Evolutionary conservation across 2,329 filamentous ascomycete species (phyloP).

Genomic region (Tetracladium maxilliforme): DNA sequence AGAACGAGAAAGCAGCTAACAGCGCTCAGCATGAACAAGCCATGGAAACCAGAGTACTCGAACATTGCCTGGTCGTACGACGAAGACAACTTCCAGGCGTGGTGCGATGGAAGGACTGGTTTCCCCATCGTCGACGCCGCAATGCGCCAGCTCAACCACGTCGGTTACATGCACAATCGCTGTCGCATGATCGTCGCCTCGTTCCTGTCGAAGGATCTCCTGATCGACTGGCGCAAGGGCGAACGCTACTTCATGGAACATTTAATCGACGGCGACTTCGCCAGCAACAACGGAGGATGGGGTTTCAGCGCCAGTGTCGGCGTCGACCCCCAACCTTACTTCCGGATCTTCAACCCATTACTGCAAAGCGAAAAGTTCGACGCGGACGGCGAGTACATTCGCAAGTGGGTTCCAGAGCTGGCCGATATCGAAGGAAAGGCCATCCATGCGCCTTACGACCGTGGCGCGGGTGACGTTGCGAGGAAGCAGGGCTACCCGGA

Average conservation of each 20-base stretch:
- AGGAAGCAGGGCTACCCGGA: slow-evolving; percentile 58
- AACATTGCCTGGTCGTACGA: slow-evolving; percentile 76
- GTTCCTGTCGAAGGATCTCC: slow-evolving; percentile 66
- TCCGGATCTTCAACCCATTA: slow-evolving; percentile 77
- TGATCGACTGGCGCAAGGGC: slow-evolving; percentile 73
- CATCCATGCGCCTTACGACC: slow-evolving; percentile 68
- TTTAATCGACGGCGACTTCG: slow-evolving; percentile 19
- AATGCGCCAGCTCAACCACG: slow-evolving; percentile 60
- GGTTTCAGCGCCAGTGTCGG: slow-evolving; percentile 46
- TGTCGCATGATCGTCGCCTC: slow-evolving; percentile 73
- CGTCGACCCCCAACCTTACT: slow-evolving; percentile 80
- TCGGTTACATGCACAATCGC: slow-evolving; percentile 74
- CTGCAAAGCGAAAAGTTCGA: slow-evolving; percentile 83
- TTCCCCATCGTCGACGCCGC: slow-evolving; percentile 77
- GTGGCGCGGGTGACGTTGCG: slow-evolving; percentile 40
- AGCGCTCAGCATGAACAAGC: slow-evolving; percentile 48
- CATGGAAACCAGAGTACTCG: slow-evolving; percentile 72
- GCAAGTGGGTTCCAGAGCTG: slow-evolving; percentile 70
- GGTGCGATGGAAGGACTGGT: slow-evolving; percentile 62
- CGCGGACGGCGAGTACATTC: slow-evolving; percentile 61
- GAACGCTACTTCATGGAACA: slow-evolving; percentile 75
- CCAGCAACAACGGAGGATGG: slow-evolving; percentile 17
- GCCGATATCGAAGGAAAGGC: slow-evolving; percentile 45
- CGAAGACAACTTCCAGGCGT: slow-evolving; percentile 50
- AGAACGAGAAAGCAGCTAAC: slow-evolving; percentile 4